A percentile compares a stretch with the other conserved stretches of the same genome.
phyloP scores from a whole-genome alignment of 1,284 basidiomycete genomes.

The Ceraceosorus bombacis region DNA sequence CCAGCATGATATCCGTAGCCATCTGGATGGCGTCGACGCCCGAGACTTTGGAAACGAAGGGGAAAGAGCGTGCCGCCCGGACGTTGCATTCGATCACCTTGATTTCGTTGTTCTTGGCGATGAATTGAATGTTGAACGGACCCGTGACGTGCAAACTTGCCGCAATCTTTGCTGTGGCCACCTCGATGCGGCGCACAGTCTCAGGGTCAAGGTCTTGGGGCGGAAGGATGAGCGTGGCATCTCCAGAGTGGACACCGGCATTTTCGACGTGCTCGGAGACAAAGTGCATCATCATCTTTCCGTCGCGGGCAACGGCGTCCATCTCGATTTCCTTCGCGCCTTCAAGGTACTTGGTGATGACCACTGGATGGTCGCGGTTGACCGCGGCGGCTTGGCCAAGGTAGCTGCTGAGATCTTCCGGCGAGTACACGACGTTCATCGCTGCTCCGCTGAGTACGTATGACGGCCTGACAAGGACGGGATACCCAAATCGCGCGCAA shows the following conservation, averaged over 20 bases:
- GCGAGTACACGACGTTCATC: slow-evolving; percentile 96
- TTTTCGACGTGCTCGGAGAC: slow-evolving; percentile 99
- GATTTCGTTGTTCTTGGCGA: slow-evolving; percentile 99
- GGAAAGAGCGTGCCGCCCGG: slow-evolving; percentile 94
- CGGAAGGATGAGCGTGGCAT: slow-evolving; percentile 93
- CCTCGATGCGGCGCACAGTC: slow-evolving; percentile 89
- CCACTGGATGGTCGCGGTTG: slow-evolving; percentile 92
- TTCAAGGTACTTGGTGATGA: slow-evolving; percentile 98
- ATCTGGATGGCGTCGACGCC: slow-evolving; percentile 95
- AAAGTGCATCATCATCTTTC: slow-evolving; percentile 98
- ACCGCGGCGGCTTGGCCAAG: slow-evolving; percentile 92
- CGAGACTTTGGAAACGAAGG: slow-evolving; percentile 97
- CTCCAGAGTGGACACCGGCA: slow-evolving; percentile 93
- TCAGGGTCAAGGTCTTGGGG: slow-evolving; percentile 95
- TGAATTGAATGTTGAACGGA: slow-evolving; percentile 99
- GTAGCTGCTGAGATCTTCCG: slow-evolving; percentile 82
- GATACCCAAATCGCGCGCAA: slow-evolving; percentile 60
- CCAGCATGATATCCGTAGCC: slow-evolving; percentile 97
- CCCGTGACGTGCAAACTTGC: slow-evolving; percentile 92
- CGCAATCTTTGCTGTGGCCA: slow-evolving; percentile 93
- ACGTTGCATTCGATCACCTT: slow-evolving; percentile 99
- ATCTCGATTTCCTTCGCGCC: slow-evolving; percentile 99
- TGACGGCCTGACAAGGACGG: slow-evolving; percentile 90
- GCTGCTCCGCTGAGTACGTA: slow-evolving; percentile 97
- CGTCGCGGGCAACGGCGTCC: slow-evolving; percentile 94